Evolutionary conservation across 108 stramenopile genomes (phyloP).

Genomic region (Fragilariopsis cylindrus): DNA sequence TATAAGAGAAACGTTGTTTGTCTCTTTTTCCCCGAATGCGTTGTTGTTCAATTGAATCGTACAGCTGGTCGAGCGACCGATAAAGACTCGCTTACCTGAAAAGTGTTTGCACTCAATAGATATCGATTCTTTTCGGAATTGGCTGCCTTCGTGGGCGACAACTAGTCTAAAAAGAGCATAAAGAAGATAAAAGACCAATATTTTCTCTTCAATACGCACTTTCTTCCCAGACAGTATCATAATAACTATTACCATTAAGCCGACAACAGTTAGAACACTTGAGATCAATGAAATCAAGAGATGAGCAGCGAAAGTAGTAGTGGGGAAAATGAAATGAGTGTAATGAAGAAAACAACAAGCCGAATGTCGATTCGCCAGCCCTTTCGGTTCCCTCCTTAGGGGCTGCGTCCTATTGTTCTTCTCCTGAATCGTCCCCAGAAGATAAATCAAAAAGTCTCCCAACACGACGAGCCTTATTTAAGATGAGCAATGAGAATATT

Average conservation of each 20-base stretch:
- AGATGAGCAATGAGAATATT: neutral
- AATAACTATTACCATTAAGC: too few species aligned
- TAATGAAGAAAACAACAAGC: constrained; percentile 2
- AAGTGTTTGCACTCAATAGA: too few species aligned
- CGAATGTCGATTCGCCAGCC: constrained; percentile 27
- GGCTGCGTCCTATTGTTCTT: constrained; percentile 27
- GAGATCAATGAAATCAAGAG: neutral
- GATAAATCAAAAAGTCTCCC: neutral
- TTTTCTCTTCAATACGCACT: too few species aligned
- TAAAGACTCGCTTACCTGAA: too few species aligned
- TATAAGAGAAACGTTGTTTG: neutral
- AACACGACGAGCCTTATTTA: constrained; percentile 21
- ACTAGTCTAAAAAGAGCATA: too few species aligned
- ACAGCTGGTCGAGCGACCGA: too few species aligned
- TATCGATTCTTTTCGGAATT: too few species aligned
- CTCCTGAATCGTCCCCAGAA: constrained; percentile 28
- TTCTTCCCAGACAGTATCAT: too few species aligned
- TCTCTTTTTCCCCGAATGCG: neutral
- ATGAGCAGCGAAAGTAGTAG: neutral
- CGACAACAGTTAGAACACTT: too few species aligned
- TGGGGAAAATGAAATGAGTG: neutral
- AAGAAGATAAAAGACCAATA: too few species aligned
- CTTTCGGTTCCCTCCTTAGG: constrained; percentile 29
- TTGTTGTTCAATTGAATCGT: too few species aligned
- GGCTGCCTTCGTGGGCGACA: too few species aligned